Base-by-base conservation (phyloP, 2,329 filamentous ascomycete genomes). In the Alternaria atra region DNA sequence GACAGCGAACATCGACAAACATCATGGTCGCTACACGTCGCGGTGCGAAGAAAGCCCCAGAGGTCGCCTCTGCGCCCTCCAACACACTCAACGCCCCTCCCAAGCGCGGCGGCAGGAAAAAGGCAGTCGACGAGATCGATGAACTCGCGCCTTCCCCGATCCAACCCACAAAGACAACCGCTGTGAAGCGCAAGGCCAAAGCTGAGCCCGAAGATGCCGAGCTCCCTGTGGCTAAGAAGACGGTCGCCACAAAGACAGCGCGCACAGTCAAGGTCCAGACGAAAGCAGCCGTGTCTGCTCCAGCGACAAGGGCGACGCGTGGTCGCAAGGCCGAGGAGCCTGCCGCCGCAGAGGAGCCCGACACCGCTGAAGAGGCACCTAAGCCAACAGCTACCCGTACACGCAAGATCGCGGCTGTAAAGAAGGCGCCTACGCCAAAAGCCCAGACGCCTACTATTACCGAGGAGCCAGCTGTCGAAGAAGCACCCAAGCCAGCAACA, bases 21-120 rank as follows among this genome's bases (percentile, higher is more conserved):
- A 72, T 42, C 39, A 76, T 76, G 73, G 73, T 75, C 64, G 68
- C 71, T 60, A 76, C 73, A 60, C 73, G 73, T 64, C 71, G 72
- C 55, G 70, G 69, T 66, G 67, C 68, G 50, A 70, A 71, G 48
- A 63, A 66, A 27, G 64, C 71, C 60, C 60, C 71, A 32, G 69
- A 70, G 65, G 66, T 53, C 34, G 55, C 64, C 34, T 63, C 70
- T 62, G 65, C 73, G 25, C 55, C 65, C 35, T 52, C 71, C 25
- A 69, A 60, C 61, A 74, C 69, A n/a, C 68, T 76, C 50, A 72
- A 68, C 40, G 73, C 73, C 30, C 72, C 74, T 51, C 74, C 74
- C 51, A 77, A 77, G 60, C 72, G 74, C 64, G 68, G 67, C 40
- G 63, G 63, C 54, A 73, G 66, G 66, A 73, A 68, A 65, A 72